These are phyloP conservation scores for Coriaria nepalensis DNA, from an alignment of 306 rosid species.

Conservation along the genomic window DNA sequence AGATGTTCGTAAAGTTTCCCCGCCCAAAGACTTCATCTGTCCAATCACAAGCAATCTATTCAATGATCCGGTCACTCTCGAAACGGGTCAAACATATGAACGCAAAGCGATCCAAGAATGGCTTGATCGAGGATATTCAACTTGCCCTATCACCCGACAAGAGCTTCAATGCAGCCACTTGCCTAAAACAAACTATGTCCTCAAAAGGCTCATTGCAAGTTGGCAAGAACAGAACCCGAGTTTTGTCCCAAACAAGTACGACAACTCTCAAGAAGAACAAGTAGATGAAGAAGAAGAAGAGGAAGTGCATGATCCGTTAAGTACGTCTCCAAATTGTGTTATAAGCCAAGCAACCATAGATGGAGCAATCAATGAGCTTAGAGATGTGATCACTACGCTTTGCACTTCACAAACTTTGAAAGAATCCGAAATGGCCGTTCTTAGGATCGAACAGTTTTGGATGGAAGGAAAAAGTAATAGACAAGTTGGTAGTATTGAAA, in stretches of 20 bases:
- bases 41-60: slow-evolving; percentile 79
- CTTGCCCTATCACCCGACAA: slow-evolving; percentile 90
- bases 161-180: slow-evolving; percentile 55
- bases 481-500: slow-evolving; percentile 33
- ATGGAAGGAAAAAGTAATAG: slow-evolving; percentile 39
- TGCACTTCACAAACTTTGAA: slow-evolving; percentile 59
- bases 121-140: slow-evolving; percentile 65
- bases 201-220: slow-evolving; percentile 70
- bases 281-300: slow-evolving; percentile 15
- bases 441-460: slow-evolving; percentile 62
- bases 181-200: slow-evolving; percentile 89
- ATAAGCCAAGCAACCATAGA: slow-evolving; percentile 48
- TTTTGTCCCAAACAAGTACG: slow-evolving; percentile 20
- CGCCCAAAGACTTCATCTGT: slow-evolving; percentile 85
- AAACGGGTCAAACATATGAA: slow-evolving; percentile 93
- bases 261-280: slow-evolving; percentile 20
- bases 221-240: slow-evolving; percentile 61
- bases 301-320: too few relatives aligned
- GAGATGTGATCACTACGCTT: slow-evolving; percentile 46
- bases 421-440: slow-evolving; percentile 76
- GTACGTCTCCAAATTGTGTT: slow-evolving; percentile 54
- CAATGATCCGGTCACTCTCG: slow-evolving; percentile 92
- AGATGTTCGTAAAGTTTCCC: slow-evolving; percentile 30
- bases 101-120: slow-evolving; percentile 82
- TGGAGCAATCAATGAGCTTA: slow-evolving; percentile 41